A percentile compares a stretch with the other conserved stretches of the same genome.
Conservation (phyloP, 163 green algal species). For the Prototheca wickerhamii region DNA sequence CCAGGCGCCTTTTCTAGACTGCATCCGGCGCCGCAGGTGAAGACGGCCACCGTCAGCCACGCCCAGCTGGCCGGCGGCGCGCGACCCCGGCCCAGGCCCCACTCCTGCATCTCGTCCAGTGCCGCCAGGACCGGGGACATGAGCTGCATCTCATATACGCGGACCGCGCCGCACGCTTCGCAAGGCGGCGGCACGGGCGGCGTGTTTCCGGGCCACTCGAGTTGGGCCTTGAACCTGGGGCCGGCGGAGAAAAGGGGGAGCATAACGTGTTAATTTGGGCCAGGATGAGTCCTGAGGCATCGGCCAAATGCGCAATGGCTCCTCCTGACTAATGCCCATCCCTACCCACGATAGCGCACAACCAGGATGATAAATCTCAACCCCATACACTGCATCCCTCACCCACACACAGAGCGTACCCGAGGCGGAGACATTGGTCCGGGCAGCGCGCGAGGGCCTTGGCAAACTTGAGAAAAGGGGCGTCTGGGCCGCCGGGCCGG, state of each 20-base stretch:
- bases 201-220: constrained; percentile 20
- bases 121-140: constrained; percentile 44
- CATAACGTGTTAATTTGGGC: not conserved
- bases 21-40: constrained; percentile 11
- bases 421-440: constrained; percentile 51
- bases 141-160: constrained; percentile 52
- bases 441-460: constrained; percentile 38
- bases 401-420: not conserved
- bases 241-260: no score
- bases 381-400: not conserved
- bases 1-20: not conserved
- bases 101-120: constrained; percentile 21
- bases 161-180: constrained; percentile 25
- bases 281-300: no score
- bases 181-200: constrained; percentile 20
- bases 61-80: constrained; percentile 17
- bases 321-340: no score
- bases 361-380: no score
- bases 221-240: constrained; percentile 8
- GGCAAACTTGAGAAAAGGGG: constrained; percentile 46
- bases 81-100: constrained; percentile 1
- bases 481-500: constrained; percentile 4
- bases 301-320: no score
- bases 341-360: no score
- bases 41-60: constrained; percentile 24